Conservation (phyloP, 2,329 filamentous ascomycete species). For the Monilinia polystroma region DNA sequence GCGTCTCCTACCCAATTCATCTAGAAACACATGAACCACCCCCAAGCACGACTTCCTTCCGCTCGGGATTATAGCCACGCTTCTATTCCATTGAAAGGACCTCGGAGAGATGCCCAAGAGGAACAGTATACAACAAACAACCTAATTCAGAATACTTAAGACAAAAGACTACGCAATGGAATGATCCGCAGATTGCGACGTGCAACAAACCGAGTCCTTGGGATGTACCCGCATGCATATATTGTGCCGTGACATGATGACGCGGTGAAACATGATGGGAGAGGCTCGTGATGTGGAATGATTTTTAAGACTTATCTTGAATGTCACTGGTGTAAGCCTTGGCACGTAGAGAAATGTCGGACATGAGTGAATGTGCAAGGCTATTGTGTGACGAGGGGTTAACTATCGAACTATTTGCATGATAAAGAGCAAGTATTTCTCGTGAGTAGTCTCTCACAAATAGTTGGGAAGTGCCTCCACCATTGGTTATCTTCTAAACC, state of each 20-base stretch:
- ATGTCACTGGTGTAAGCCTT: constrained; percentile 11
- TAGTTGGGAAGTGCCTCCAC: too few species aligned
- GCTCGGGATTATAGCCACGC: background rate
- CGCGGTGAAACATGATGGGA: background rate
- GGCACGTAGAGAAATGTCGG: too few species aligned
- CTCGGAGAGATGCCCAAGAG: background rate
- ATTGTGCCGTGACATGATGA: background rate
- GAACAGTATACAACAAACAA: background rate
- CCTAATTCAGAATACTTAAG: background rate
- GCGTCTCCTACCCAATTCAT: background rate
- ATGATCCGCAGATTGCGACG: constrained; percentile 18
- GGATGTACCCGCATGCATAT: background rate
- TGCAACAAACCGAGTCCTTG: constrained; percentile 11
- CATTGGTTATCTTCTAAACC: too few species aligned
- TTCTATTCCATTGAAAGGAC: background rate
- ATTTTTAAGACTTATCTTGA: constrained; percentile 4
- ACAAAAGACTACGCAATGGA: constrained; percentile 9
- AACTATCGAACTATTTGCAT: too few species aligned
- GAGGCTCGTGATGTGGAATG: background rate
- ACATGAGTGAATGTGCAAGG: too few species aligned
- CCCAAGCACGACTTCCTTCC: background rate
- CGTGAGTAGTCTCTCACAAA: too few species aligned
- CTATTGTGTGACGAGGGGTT: too few species aligned
- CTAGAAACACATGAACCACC: background rate
- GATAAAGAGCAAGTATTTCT: too few species aligned